Conservation (phyloP, 2,329 filamentous ascomycete species). For the Xylaria sp. region DNA sequence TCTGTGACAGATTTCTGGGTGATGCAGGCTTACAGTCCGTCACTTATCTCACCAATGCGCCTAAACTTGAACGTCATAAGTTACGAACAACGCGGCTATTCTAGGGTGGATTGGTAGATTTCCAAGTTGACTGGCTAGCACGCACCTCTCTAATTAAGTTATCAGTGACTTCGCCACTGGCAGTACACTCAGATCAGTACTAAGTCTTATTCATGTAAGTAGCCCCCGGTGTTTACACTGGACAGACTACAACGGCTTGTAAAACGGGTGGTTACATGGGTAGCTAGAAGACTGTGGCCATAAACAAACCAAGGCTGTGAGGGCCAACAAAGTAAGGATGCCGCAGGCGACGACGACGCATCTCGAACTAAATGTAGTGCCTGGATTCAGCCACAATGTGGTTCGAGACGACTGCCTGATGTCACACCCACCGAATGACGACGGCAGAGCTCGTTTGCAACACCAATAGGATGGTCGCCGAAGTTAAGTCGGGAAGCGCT, state of each 20-base stretch:
- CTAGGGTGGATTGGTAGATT: background rate
- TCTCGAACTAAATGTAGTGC: constrained; percentile 9
- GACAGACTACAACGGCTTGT: background rate
- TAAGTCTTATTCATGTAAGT: background rate
- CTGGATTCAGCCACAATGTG: constrained; percentile 9
- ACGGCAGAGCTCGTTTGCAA: constrained; percentile 21
- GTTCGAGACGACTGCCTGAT: constrained; percentile 13
- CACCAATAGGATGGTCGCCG: constrained; percentile 21
- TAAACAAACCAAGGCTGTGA: constrained; percentile 16
- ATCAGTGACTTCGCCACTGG: background rate
- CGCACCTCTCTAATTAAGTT: background rate
- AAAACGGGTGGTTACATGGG: background rate
- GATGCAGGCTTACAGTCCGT: background rate
- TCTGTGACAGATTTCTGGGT: background rate
- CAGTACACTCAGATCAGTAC: background rate
- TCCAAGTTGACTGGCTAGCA: background rate
- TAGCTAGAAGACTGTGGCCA: background rate
- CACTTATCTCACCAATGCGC: background rate
- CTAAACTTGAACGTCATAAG: background rate
- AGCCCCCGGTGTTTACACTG: background rate
- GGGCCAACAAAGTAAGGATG: background rate
- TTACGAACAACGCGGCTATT: background rate
- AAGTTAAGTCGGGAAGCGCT: constrained; percentile 28
- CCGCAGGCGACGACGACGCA: background rate
- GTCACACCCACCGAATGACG: constrained; percentile 1